Conservation (phyloP, 306 rosid genomes). For the Glycine latifolia region DNA sequence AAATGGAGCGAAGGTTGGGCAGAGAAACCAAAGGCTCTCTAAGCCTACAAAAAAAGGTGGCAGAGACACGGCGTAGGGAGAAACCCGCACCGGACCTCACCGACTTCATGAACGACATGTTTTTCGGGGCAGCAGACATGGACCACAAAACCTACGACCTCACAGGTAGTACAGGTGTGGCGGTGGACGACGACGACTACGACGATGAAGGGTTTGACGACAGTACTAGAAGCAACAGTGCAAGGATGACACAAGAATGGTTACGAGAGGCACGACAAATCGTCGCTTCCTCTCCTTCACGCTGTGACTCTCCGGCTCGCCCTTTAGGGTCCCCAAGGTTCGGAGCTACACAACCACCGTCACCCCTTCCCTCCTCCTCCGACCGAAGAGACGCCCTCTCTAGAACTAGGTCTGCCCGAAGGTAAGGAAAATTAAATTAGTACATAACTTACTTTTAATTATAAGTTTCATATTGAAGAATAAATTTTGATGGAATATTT, state of each 20-base stretch:
- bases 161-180: conserved; percentile 44
- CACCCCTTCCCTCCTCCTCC: conserved; percentile 45
- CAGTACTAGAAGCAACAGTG: conserved; percentile 63
- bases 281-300: conserved; percentile 76
- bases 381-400: conserved; percentile 70
- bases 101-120: conserved; percentile 90
- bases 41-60: conserved; percentile 52
- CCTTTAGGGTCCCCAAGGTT: conserved; percentile 72
- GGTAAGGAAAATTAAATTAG: conserved; percentile 47
- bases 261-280: conserved; percentile 73
- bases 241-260: conserved; percentile 74
- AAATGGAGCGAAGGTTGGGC: conserved; percentile 44
- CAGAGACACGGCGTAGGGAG: conserved; percentile 40
- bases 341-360: conserved; percentile 52
- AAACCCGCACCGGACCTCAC: conserved; percentile 68
- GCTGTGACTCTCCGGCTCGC: conserved; percentile 64
- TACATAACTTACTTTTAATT: too few species aligned
- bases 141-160: conserved; percentile 62
- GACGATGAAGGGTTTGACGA: conserved; percentile 56
- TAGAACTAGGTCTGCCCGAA: conserved; percentile 85
- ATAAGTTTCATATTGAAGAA: too few species aligned
- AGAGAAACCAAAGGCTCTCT: conserved; percentile 52
- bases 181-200: conserved; percentile 37
- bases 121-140: conserved; percentile 55
- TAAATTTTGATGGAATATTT: too few species aligned